phyloP scores from a whole-genome alignment of 106 monocot genomes.

The Narthecium ossifragum region DNA sequence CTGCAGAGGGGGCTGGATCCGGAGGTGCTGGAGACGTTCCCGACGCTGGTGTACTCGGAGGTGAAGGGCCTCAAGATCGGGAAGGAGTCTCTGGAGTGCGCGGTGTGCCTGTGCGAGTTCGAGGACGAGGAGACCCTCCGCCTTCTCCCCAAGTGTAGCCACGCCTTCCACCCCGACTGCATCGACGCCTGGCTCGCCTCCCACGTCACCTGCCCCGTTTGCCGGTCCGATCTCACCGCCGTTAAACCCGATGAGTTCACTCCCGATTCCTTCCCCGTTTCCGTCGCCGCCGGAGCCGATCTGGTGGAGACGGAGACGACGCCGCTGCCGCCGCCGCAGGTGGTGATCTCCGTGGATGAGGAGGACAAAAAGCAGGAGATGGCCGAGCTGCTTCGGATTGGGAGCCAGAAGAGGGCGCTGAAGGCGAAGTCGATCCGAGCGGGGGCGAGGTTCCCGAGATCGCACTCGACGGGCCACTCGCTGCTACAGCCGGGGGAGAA shows the following conservation, averaged over 20 bases:
- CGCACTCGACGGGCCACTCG: slow-evolving; percentile 69
- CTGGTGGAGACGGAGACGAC: not conserved
- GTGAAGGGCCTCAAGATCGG: slow-evolving; percentile 73
- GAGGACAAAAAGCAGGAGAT: slow-evolving; percentile 11
- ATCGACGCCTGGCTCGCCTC: slow-evolving; percentile 83
- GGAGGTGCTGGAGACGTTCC: slow-evolving; percentile 56
- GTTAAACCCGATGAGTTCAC: too few relatives aligned
- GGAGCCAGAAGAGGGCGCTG: slow-evolving; percentile 14
- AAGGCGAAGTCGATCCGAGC: slow-evolving; percentile 21
- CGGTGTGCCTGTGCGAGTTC: slow-evolving; percentile 89
- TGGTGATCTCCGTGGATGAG: slow-evolving; percentile 23
- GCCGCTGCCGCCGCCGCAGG: slow-evolving; percentile 11
- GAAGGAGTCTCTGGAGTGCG: slow-evolving; percentile 76
- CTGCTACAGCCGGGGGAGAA: slow-evolving; percentile 30
- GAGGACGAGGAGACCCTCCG: slow-evolving; percentile 78
- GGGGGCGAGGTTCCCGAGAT: slow-evolving; percentile 32
- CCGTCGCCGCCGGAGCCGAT: not conserved
- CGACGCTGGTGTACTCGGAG: slow-evolving; percentile 74
- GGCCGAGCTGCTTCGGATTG: slow-evolving; percentile 24
- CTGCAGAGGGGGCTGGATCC: slow-evolving; percentile 48
- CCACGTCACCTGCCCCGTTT: slow-evolving; percentile 94
- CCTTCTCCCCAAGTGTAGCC: slow-evolving; percentile 75
- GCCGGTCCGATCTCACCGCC: slow-evolving; percentile 54
- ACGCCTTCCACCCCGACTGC: slow-evolving; percentile 94
- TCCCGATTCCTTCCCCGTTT: slow-evolving; percentile 5